Base-by-base conservation (phyloP, 1,284 basidiomycete species). In the Cutaneotrichosporon sp. region DNA sequence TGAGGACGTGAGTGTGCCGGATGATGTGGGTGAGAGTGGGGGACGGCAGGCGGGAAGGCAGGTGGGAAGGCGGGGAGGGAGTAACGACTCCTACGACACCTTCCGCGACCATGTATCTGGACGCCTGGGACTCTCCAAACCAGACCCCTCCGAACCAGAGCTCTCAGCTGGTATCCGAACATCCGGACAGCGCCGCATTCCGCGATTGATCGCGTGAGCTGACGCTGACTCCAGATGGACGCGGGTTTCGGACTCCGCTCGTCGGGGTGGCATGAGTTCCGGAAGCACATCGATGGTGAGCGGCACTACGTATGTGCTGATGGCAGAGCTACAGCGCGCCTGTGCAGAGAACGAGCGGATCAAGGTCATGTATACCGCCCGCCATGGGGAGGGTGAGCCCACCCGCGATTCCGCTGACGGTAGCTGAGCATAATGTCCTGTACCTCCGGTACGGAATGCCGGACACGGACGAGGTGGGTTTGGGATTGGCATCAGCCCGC, bases 381-480 rank as follows among this genome's bases (percentile, higher is more conserved):
- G 74, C 30, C 74, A 76, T 53, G 74, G 74, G 32, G 71, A 76
- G 65, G 72, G 73, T 73, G 50, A 60, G 66, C 53, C 10, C 56
- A 18, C 36, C 21, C 53, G 16, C n/a, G 18, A 22, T 21, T 18
- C 13, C 13, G n/a, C 58, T 66, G 56, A 51, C 36, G 21, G 18
- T 46, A 73, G 72, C 72, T 13, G 71, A 75, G 61, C 73, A 75
- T 63, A 75, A 73, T 52, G 64, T 70, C 42, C 63, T 75, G 6
- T 57, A 56, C 21, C 60, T 59, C n/a, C 69, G 64, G 32, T 70
- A 72, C 56, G 63, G 65, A 30, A 21, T 63, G 55, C 65, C 63
- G 5, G 69, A 68, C 26, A 58, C 32, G 40, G 63, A 67, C 26
- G 56, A 51, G 5, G 66, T 68, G 56, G 32, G 66, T 62, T 4